Base-by-base conservation (phyloP, 108 stramenopile genomes). In the Seminavis robusta region DNA sequence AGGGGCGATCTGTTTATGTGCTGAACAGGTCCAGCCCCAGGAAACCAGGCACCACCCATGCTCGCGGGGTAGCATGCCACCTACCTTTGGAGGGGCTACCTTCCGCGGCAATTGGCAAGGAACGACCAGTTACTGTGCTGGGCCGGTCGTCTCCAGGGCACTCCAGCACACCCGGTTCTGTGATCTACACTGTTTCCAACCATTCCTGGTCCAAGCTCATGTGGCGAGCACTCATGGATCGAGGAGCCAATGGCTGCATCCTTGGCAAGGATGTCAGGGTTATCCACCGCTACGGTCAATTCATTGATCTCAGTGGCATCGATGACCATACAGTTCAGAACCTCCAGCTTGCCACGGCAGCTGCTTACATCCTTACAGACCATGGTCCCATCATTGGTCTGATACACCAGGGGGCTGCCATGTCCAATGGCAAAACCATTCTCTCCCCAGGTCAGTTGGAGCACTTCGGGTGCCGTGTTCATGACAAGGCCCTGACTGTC, bases 161-260 rank as follows among this genome's bases (percentile, higher is more conserved):
- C n/a, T n/a, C n/a, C n/a, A n/a, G n/a, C n/a, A n/a, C n/a, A n/a
- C n/a, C n/a, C n/a, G n/a, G n/a, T n/a, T n/a, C n/a, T n/a, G n/a
- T n/a, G n/a, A n/a, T n/a, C n/a, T n/a, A n/a, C n/a, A n/a, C n/a
- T n/a, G n/a, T n/a, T n/a, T n/a, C n/a, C n/a, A n/a, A n/a, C n/a
- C n/a, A n/a, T n/a, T n/a, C n/a, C n/a, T n/a, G n/a, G n/a, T n/a
- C n/a, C n/a, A n/a, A n/a, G n/a, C n/a, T n/a, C n/a, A n/a, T n/a
- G n/a, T n/a, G n/a, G n/a, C n/a, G n/a, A 8, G 10, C 53, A 25
- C 69, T 71, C 11, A 33, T 74, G 16, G 73, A 74, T 52, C 60
- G 73, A 5, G 73, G 73, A 8, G 66, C 67, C 3, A 74, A 74
- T 36, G 73, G 73, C 34, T 54, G 66, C n/a, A 31, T 73, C 19